Conservation (phyloP, 2,329 filamentous ascomycete genomes). For the Aspergillus proliferans region DNA sequence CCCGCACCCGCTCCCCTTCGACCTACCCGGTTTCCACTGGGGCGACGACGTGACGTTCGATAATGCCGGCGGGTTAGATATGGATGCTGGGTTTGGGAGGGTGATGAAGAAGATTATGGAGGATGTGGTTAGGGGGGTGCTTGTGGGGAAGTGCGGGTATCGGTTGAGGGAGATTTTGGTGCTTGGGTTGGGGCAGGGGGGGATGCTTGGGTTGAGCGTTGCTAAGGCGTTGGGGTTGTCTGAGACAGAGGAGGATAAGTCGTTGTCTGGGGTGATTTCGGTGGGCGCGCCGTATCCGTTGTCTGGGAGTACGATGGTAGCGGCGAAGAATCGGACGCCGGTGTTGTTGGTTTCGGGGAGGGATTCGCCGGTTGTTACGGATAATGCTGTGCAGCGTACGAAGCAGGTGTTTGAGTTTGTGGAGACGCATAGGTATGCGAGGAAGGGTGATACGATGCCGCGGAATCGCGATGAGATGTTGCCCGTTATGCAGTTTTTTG, state of each 20-base stretch:
- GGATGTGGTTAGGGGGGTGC: conserved; percentile 46
- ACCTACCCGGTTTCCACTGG: conserved; percentile 64
- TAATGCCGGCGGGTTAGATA: conserved; percentile 48
- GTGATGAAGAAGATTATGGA: conserved; percentile 45
- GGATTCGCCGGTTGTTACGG: conserved; percentile 49
- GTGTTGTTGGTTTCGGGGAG: conserved; percentile 37
- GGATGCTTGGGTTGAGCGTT: conserved; percentile 54
- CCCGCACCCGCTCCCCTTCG: conserved; percentile 61
- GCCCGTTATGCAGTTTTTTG: conserved; percentile 76
- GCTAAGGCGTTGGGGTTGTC: conserved; percentile 40
- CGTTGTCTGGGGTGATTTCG: conserved; percentile 35
- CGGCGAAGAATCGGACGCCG: conserved; percentile 34
- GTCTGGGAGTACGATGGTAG: conserved; percentile 19
- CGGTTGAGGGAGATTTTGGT: conserved; percentile 54
- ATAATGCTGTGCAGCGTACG: conserved; percentile 57
- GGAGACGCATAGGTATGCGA: conserved; percentile 62
- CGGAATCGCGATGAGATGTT: conserved; percentile 74
- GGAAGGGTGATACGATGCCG: conserved; percentile 75
- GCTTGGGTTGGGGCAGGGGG: conserved; percentile 64
- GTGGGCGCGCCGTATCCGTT: conserved; percentile 39
- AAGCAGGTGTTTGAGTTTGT: conserved; percentile 62
- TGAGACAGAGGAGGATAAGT: not conserved
- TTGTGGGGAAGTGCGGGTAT: conserved; percentile 56
- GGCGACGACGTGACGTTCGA: conserved; percentile 59
- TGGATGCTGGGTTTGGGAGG: conserved; percentile 56